Evolutionary conservation across 2,329 filamentous ascomycete genomes (phyloP), one percentile per base, ranked within the genome.

Genomic region (Penicillium paneum): DNA sequence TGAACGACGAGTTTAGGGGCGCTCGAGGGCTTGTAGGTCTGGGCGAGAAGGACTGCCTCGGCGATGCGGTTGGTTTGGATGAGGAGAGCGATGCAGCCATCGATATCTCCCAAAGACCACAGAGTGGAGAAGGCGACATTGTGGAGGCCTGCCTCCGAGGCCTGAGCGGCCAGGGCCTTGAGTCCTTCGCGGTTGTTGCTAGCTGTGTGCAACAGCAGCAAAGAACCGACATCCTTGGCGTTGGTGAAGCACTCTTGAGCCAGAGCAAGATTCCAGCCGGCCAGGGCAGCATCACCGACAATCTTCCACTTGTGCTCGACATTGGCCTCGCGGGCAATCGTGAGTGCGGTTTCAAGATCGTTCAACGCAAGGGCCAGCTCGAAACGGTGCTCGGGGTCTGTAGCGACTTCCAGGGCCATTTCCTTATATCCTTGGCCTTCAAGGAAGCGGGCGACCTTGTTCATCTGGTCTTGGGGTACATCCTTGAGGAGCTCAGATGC

Each of bases 231-330:
- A 68, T 99, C 94, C 68, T 91, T 94, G 42, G 92, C 91, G 55
- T 94, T 86, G 17, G 85, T 85, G 73, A 97, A 99, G 76, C 93
- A 97, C 74, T 97, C 91, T 45, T 94, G 88, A 0, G 94, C 94
- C 2, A 97, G 83, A 5, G 83, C 80, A 32, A 99, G 82, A 66
- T 99, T 87, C 94, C 93, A 99, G 1, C 80, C 87, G 10, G 85
- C 78, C 38, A 99, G 82, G 1, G 94, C 94, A 1, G 92, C 89
- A 65, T 99, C 94, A 56, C 94, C 94, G 5, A 99, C 90, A 3
- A 86, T 92, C 82, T 97, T 97, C 94, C 94, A 99, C 76, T 96
- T 96, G 77, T 97, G 93, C 72, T 97, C 94, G 1, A 86, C 89
- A 60, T 97, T 88, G 11, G 91, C 89, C 71, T 89, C 81, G 38